A percentile compares a stretch with the other conserved stretches of the same genome.
Conservation (phyloP, 495 filamentous ascomycete genomes). For the Podospora bellae-mahoneyi region DNA sequence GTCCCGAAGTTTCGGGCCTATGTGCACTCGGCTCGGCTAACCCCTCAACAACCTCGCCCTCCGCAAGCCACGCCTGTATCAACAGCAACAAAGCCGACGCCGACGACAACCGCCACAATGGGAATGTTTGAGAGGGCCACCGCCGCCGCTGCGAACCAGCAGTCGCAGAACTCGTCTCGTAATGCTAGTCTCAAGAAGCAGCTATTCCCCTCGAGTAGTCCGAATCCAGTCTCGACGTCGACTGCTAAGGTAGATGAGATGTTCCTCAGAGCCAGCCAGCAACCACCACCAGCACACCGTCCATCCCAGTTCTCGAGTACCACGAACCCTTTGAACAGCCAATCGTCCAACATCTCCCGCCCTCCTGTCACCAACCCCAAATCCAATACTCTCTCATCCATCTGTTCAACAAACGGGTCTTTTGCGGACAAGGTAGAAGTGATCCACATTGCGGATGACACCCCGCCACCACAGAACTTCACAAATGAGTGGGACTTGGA, state of each 20-base stretch:
- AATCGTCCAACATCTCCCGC: constrained; percentile 15
- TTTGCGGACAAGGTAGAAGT: constrained; percentile 35
- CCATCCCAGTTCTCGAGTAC: constrained; percentile 10
- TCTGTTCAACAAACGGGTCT: constrained; percentile 40
- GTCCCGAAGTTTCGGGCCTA: constrained; percentile 7
- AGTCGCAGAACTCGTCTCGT: constrained; percentile 9
- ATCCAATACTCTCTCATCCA: constrained; percentile 35
- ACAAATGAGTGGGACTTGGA: constrained; percentile 45
- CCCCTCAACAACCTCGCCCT: constrained; percentile 1
- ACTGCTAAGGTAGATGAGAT: constrained; percentile 33
- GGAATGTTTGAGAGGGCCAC: constrained; percentile 28
- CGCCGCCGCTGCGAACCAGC: constrained; percentile 21
- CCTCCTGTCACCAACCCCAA: constrained; percentile 11
- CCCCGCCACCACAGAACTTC: not conserved
- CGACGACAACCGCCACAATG: not conserved
- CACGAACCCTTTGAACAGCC: constrained; percentile 14
- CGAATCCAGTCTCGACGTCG: constrained; percentile 17
- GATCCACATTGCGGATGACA: constrained; percentile 22
- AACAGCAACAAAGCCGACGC: not conserved
- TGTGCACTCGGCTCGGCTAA: constrained; percentile 16
- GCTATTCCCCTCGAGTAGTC: constrained; percentile 51
- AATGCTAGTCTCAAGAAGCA: constrained; percentile 40
- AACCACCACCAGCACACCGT: not conserved
- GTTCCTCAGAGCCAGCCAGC: constrained; percentile 20
- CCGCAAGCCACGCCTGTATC: not conserved